phyloP scores from a whole-genome alignment of 2,329 filamentous ascomycete species.

The Mariannaea sp. region DNA sequence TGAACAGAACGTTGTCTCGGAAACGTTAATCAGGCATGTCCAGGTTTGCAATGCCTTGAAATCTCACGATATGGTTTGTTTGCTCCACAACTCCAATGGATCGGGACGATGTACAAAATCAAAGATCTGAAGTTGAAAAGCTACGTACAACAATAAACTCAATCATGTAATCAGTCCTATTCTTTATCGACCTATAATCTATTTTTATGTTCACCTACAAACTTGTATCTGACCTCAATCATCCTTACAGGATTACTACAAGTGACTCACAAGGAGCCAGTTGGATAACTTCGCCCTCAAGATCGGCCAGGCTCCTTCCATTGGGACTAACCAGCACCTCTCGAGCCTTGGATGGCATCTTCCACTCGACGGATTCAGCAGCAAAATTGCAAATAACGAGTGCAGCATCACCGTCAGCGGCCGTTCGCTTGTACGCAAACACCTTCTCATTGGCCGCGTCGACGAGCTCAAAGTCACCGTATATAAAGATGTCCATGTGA shows the following conservation, averaged over 20 bases:
- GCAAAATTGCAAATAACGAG: constrained; percentile 49
- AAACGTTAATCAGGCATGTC: background rate
- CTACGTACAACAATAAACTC: background rate
- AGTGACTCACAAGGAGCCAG: constrained; percentile 47
- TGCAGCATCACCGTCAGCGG: constrained; percentile 39
- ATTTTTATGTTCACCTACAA: no score
- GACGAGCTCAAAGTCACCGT: constrained; percentile 58
- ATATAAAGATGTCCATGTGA: constrained; percentile 67
- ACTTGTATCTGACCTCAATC: no score
- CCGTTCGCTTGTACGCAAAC: constrained; percentile 46
- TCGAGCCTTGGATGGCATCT: constrained; percentile 32
- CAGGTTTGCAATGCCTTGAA: background rate
- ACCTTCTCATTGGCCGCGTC: constrained; percentile 45
- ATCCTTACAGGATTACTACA: constrained; percentile 39
- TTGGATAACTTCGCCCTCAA: constrained; percentile 35
- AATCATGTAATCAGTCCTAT: background rate
- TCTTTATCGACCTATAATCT: background rate
- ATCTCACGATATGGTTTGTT: background rate
- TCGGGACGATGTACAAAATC: no score
- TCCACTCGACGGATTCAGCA: constrained; percentile 40
- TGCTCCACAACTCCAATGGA: background rate
- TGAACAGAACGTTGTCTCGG: constrained; percentile 21
- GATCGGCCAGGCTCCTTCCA: constrained; percentile 37
- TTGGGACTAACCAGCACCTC: constrained; percentile 44
- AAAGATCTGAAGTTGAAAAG: background rate